A percentile compares a stretch with the other conserved stretches of the same genome.
These are phyloP conservation scores for Aspergillus heteromorphus DNA, from an alignment of 495 filamentous ascomycete genomes.

Conservation along the genomic window DNA sequence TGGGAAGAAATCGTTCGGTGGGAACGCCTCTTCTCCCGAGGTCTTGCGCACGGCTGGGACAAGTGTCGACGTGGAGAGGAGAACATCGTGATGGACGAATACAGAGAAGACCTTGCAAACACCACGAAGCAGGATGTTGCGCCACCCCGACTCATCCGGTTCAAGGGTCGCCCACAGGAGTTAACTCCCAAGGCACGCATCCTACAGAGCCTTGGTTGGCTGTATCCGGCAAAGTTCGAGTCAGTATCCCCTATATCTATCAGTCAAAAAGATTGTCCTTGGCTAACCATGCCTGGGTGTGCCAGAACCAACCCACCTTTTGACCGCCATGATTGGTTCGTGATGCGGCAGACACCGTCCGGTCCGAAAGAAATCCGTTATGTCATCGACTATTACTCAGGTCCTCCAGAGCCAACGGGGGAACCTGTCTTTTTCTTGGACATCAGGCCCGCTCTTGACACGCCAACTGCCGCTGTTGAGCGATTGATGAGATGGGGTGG, in stretches of 20 bases:
- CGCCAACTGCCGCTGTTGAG: slow-evolving; percentile 73
- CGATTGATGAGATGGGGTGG: slow-evolving; percentile 84
- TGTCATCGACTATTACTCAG: slow-evolving; percentile 97
- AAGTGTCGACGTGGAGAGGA: slow-evolving; percentile 70
- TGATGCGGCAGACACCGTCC: slow-evolving; percentile 61
- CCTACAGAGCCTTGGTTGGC: slow-evolving; percentile 66
- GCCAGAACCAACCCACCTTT: slow-evolving; percentile 77
- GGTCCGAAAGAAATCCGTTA: slow-evolving; percentile 76
- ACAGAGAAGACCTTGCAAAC: slow-evolving; percentile 34
- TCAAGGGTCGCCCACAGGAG: slow-evolving; percentile 83
- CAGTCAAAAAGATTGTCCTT: neutral
- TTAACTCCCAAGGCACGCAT: slow-evolving; percentile 85
- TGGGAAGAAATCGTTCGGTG: slow-evolving; percentile 91
- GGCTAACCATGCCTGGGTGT: neutral
- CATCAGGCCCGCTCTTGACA: slow-evolving; percentile 89
- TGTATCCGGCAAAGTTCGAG: slow-evolving; percentile 76
- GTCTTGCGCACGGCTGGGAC: slow-evolving; percentile 65
- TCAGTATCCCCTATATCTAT: slow-evolving; percentile 32
- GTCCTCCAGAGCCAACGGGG: slow-evolving; percentile 76
- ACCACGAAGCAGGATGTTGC: slow-evolving; percentile 35
- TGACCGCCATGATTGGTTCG: slow-evolving; percentile 96
- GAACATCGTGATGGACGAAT: slow-evolving; percentile 37
- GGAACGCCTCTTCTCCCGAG: slow-evolving; percentile 78
- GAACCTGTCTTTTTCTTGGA: slow-evolving; percentile 97
- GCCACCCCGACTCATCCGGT: slow-evolving; percentile 67